A percentile compares a stretch with the other conserved stretches of the same genome.
These are phyloP conservation scores for Phytophthora rubi DNA, from an alignment of 352 stramenopile genomes.

Conservation along the genomic window DNA sequence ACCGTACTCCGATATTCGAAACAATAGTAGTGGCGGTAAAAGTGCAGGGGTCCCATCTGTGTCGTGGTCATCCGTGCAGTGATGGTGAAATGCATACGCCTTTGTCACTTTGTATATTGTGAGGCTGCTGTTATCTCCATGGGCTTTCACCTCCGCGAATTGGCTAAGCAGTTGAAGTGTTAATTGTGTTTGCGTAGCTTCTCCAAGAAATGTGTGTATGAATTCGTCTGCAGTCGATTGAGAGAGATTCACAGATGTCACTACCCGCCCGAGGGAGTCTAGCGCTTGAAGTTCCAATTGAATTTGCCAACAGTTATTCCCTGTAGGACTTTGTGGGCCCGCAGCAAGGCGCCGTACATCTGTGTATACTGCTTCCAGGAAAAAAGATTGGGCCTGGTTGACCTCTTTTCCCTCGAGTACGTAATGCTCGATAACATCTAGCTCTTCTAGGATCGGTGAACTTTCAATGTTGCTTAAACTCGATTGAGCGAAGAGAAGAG, in stretches of 20 bases:
- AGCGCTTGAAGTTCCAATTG: conserved; percentile 6
- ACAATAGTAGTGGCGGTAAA: conserved; percentile 25
- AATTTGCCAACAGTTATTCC: conserved; percentile 17
- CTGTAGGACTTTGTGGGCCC: not conserved
- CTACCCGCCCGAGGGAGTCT: conserved; percentile 10
- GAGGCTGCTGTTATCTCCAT: not conserved
- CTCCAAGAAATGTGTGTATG: conserved; percentile 17
- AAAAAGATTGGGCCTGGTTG: conserved; percentile 42
- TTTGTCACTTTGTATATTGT: conserved; percentile 39
- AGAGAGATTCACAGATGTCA: conserved; percentile 17
- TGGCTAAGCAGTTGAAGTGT: conserved; percentile 10
- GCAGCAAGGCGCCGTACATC: conserved; percentile 39
- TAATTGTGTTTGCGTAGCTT: not conserved
- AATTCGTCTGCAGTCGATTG: conserved; percentile 4
- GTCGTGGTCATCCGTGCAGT: conserved; percentile 20
- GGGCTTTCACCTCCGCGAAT: conserved; percentile 11
- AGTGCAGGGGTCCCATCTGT: not conserved
- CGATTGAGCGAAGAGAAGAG: conserved; percentile 18
- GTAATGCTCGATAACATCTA: conserved; percentile 50
- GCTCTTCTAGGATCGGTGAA: not conserved
- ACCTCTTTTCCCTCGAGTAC: conserved; percentile 47
- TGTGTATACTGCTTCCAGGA: conserved; percentile 43
- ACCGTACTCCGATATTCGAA: conserved; percentile 38
- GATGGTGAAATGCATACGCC: conserved; percentile 46
- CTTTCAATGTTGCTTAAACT: not conserved